A percentile compares a stretch with the other conserved stretches of the same genome.
These are phyloP conservation scores for Pestalotiopsis sp. DNA, from an alignment of 2,329 filamentous ascomycete genomes.

Conservation along the genomic window DNA sequence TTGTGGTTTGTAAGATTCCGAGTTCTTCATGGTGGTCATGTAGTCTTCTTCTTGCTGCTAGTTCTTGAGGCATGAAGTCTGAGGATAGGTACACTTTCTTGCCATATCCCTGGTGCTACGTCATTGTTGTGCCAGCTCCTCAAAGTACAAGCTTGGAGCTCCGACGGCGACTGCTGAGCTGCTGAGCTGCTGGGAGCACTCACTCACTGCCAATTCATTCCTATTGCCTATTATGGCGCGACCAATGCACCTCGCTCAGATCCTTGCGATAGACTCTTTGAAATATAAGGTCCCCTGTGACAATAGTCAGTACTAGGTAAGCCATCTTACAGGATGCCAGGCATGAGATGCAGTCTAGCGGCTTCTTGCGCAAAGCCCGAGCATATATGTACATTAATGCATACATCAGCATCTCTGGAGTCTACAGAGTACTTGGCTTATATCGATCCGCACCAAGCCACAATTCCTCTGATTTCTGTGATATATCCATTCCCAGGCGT, in stretches of 20 bases:
- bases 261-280: not conserved
- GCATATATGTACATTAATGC: not conserved
- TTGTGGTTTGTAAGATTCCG: too few species aligned
- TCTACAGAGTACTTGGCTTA: not conserved
- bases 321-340: not conserved
- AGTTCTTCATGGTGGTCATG: too few species aligned
- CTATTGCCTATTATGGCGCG: not conserved
- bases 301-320: not conserved
- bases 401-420: too few species aligned
- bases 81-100: not conserved
- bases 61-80: not conserved
- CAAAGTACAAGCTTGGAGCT: not conserved
- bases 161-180: not conserved
- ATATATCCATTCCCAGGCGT: not conserved
- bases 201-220: not conserved
- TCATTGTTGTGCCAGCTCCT: not conserved
- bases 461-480: not conserved
- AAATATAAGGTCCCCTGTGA: not conserved
- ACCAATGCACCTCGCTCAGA: not conserved
- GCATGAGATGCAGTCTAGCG: not conserved
- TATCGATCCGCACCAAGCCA: not conserved
- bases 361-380: not conserved
- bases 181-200: not conserved
- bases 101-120: not conserved
- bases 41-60: not conserved